Percentiles rank a stretch among this genome's conserved stretches.
Conservation (phyloP, 164 flowering plant species). For the Nymphaea thermarum region DNA sequence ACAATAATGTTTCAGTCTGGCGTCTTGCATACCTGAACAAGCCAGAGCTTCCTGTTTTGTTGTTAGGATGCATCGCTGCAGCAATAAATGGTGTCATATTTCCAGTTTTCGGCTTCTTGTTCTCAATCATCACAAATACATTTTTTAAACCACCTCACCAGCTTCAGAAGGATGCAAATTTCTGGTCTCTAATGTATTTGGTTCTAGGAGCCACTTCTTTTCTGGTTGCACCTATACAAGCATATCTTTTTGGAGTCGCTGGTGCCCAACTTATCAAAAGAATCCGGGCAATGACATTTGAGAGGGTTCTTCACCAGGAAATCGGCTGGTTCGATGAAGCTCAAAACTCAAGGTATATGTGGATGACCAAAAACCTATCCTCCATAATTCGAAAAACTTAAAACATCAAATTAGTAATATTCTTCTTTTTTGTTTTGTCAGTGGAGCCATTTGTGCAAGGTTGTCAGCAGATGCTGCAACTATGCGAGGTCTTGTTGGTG, state of each 20-base stretch:
- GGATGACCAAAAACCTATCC: background rate
- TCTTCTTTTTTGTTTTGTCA: conserved; percentile 14
- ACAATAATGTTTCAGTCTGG: conserved; percentile 15
- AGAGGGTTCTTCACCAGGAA: conserved; percentile 50
- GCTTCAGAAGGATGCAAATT: conserved; percentile 27
- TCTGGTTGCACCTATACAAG: conserved; percentile 25
- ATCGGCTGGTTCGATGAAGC: conserved; percentile 71
- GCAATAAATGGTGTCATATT: conserved; percentile 28
- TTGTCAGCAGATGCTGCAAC: conserved; percentile 42
- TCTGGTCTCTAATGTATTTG: conserved; percentile 37
- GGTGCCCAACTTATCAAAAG: conserved; percentile 48
- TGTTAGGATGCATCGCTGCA: conserved; percentile 42
- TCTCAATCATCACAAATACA: conserved; percentile 33
- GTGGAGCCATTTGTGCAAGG: conserved; percentile 46
- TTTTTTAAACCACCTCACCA: conserved; percentile 34
- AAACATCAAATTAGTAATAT: background rate
- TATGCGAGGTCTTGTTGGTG: conserved; percentile 37
- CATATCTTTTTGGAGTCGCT: conserved; percentile 50
- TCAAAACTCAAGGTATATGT: conserved; percentile 44
- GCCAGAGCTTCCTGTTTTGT: conserved; percentile 40
- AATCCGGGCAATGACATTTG: conserved; percentile 44
- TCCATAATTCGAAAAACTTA: background rate
- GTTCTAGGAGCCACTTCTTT: conserved; percentile 18
- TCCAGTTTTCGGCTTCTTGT: conserved; percentile 43
- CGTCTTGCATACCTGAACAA: conserved; percentile 41